Evolutionary conservation across 2,329 filamentous ascomycete genomes (phyloP).

Genomic region (Aaosphaeria arxii): DNA sequence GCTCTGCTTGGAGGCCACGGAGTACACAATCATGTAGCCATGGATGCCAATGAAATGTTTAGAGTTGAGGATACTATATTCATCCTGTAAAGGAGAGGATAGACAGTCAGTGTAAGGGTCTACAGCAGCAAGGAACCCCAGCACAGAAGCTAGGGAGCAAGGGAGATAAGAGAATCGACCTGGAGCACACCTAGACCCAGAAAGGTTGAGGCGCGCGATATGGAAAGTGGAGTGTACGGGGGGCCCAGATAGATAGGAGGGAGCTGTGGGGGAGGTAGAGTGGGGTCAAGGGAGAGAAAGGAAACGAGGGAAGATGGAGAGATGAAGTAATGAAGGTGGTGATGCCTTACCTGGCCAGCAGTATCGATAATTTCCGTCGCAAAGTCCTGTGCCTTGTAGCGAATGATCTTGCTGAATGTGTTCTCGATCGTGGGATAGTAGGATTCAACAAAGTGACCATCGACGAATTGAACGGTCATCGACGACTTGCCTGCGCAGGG

Average conservation of each 20-base stretch:
- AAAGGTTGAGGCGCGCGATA: too few species aligned
- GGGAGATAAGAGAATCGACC: background rate
- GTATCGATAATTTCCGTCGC: slow-evolving; percentile 98
- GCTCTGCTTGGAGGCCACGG: slow-evolving; percentile 87
- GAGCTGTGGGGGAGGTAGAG: too few species aligned
- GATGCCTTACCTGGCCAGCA: slow-evolving; percentile 72
- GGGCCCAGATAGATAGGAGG: too few species aligned
- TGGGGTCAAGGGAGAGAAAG: too few species aligned
- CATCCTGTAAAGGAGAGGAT: slow-evolving; percentile 60
- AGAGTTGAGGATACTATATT: slow-evolving; percentile 96
- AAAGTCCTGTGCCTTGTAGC: slow-evolving; percentile 88
- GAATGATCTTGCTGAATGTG: slow-evolving; percentile 94
- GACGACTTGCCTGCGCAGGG: slow-evolving; percentile 80
- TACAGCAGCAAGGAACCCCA: slow-evolving; percentile 2
- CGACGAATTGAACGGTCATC: slow-evolving; percentile 93
- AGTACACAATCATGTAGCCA: slow-evolving; percentile 98
- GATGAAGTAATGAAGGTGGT: background rate
- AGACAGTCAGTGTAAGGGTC: too few species aligned
- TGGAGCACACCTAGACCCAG: too few species aligned
- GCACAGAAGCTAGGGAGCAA: background rate
- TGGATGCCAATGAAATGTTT: slow-evolving; percentile 99
- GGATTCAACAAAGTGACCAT: slow-evolving; percentile 96
- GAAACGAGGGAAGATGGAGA: too few species aligned
- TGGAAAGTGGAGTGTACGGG: slow-evolving; percentile 1
- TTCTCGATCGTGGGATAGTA: slow-evolving; percentile 99